These are phyloP conservation scores for Hymenoscyphus salicellus DNA, from an alignment of 2,329 filamentous ascomycete species.

Conservation along the genomic window DNA sequence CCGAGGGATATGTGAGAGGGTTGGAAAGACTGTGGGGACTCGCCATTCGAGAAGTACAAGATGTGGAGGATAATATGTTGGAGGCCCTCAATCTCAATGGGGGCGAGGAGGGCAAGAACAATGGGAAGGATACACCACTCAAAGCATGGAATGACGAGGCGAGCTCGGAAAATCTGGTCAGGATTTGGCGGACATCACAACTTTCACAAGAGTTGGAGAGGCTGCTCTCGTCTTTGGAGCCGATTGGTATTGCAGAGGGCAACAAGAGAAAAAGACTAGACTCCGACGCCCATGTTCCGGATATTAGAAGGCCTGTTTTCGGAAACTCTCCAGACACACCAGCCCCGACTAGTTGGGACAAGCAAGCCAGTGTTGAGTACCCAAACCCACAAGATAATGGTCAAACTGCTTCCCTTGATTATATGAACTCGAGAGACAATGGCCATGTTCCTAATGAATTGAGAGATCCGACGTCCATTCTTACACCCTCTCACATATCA, in stretches of 20 bases:
- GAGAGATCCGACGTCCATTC: slow-evolving; percentile 7
- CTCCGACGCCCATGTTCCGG: slow-evolving; percentile 20
- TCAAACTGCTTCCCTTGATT: slow-evolving; percentile 10
- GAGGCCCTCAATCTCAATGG: slow-evolving; percentile 43
- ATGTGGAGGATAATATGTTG: slow-evolving; percentile 48
- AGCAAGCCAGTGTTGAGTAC: neutral
- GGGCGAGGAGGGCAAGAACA: slow-evolving; percentile 33
- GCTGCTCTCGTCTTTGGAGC: slow-evolving; percentile 32
- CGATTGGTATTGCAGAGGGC: slow-evolving; percentile 17
- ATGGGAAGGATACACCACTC: slow-evolving; percentile 36
- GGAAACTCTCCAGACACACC: neutral
- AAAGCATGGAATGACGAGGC: slow-evolving; percentile 33
- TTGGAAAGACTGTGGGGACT: slow-evolving; percentile 61
- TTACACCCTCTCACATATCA: slow-evolving; percentile 3
- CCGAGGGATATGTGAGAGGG: slow-evolving; percentile 75
- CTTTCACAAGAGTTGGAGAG: slow-evolving; percentile 34
- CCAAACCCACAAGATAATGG: neutral
- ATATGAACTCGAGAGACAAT: slow-evolving; percentile 8
- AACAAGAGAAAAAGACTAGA: slow-evolving; percentile 30
- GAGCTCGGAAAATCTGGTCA: slow-evolving; percentile 30
- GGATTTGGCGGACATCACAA: slow-evolving; percentile 34
- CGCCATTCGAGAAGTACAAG: slow-evolving; percentile 49
- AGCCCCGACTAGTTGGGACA: neutral
- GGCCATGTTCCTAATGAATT: neutral
- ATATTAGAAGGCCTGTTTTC: neutral